Conservation (phyloP, 345 rosid species). For the Viola odorata region DNA sequence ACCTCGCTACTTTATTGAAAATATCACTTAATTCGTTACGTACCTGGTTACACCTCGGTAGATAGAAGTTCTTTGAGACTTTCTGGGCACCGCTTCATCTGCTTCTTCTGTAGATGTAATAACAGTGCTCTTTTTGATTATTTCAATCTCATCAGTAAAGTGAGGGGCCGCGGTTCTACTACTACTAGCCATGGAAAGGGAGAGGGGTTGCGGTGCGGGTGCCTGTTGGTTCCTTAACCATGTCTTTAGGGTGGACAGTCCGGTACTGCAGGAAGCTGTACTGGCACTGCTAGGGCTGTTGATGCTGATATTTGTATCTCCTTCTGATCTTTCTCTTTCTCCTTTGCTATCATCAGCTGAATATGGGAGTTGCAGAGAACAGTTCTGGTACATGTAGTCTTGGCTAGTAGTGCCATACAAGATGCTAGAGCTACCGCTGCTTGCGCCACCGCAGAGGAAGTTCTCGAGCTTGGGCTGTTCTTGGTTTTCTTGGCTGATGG, state of each 20-base stretch:
- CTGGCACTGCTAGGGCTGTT: constrained; percentile 24
- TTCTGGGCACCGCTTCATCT: constrained; percentile 21
- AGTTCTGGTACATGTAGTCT: constrained; percentile 16
- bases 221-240: constrained; percentile 69
- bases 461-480: constrained; percentile 22
- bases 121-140: too few species aligned
- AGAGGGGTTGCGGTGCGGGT: constrained; percentile 42
- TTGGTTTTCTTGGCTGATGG: too few species aligned
- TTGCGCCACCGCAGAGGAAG: constrained; percentile 20
- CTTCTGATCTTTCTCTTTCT: constrained; percentile 11
- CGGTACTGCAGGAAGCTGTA: too few species aligned
- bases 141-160: too few species aligned
- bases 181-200: constrained; percentile 38
- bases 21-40: neutral
- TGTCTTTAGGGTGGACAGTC: constrained; percentile 77
- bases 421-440: neutral
- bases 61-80: constrained; percentile 28
- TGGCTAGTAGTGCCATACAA: constrained; percentile 5
- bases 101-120: too few species aligned
- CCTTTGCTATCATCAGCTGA: constrained; percentile 3
- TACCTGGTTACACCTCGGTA: constrained; percentile 33
- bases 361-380: constrained; percentile 14
- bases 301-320: neutral
- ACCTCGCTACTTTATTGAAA: neutral
- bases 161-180: too few species aligned